Conservation (phyloP, 2,329 filamentous ascomycete genomes). For the Capronia coronata region DNA sequence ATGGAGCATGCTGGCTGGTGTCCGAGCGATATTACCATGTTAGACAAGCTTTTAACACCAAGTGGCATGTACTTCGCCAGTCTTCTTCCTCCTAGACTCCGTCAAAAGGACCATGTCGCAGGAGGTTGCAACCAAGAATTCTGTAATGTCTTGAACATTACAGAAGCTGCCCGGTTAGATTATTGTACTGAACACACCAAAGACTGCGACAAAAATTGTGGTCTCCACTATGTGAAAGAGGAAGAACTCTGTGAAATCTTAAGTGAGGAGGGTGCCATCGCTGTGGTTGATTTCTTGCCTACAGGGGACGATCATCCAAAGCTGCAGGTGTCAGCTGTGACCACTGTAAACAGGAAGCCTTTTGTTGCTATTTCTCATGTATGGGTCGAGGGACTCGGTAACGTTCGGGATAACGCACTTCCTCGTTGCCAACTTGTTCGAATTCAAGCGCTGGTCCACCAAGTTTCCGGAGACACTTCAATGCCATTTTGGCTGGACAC, state of each 20-base stretch:
- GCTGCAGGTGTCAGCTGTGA: too few species aligned
- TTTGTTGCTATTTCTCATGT: neutral
- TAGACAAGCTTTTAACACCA: neutral
- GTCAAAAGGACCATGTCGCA: neutral
- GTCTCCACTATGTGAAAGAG: too few species aligned
- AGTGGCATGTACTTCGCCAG: slow-evolving; percentile 1
- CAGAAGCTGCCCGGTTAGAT: neutral
- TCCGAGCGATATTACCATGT: neutral
- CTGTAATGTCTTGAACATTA: neutral
- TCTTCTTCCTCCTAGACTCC: neutral
- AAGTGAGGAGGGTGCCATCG: too few species aligned
- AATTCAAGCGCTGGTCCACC: neutral
- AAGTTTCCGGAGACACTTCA: neutral
- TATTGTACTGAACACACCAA: too few species aligned
- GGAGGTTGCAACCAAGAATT: neutral
- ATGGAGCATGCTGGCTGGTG: neutral
- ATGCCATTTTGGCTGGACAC: neutral
- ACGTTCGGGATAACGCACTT: neutral
- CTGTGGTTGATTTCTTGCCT: too few species aligned
- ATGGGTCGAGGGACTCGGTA: neutral
- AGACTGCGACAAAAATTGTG: too few species aligned
- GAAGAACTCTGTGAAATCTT: too few species aligned
- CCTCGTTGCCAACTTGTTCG: neutral
- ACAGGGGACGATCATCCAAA: too few species aligned
- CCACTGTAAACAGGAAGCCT: too few species aligned